Evolutionary conservation across 805 yeast species (phyloP).

Genomic region (Diddensiella santjacobensis): DNA sequence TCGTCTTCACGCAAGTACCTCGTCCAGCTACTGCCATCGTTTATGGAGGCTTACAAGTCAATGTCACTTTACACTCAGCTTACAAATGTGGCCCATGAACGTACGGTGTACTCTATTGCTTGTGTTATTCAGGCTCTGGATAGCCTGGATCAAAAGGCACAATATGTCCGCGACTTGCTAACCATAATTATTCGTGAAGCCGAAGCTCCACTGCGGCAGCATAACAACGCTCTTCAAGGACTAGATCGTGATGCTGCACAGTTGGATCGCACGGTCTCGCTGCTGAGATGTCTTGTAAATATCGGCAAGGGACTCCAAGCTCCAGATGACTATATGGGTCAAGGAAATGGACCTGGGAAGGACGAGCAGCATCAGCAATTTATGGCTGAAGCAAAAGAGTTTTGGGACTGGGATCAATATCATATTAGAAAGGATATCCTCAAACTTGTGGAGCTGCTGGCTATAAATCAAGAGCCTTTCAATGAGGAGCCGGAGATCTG

Average conservation of each 20-base stretch:
- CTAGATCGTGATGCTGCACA: background rate
- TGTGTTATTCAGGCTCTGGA: constrained; percentile 30
- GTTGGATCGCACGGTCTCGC: constrained; percentile 34
- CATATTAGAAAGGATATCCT: constrained; percentile 42
- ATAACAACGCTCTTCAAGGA: background rate
- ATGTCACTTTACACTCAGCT: constrained; percentile 22
- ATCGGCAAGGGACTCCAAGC: constrained; percentile 65
- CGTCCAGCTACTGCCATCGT: constrained; percentile 25
- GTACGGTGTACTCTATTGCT: constrained; percentile 33
- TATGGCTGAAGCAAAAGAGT: constrained; percentile 6
- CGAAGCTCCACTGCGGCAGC: constrained; percentile 8
- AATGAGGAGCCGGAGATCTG: constrained; percentile 47
- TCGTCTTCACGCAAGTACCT: constrained; percentile 29
- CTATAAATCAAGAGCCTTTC: constrained; percentile 39
- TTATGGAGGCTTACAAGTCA: constrained; percentile 28
- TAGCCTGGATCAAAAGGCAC: constrained; percentile 27
- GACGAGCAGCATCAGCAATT: no score
- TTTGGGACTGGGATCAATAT: constrained; percentile 30
- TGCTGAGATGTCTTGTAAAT: constrained; percentile 61
- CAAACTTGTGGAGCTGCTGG: constrained; percentile 40
- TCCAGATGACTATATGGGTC: constrained; percentile 49
- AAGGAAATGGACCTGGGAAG: constrained; percentile 31
- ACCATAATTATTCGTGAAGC: constrained; percentile 20
- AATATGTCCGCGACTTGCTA: constrained; percentile 35
- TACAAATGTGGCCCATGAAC: constrained; percentile 27